Percentiles rank a stretch among this genome's conserved stretches.
phyloP scores from a whole-genome alignment of 2,329 filamentous ascomycete species.

The Arthrobotrys sphaeroides region DNA sequence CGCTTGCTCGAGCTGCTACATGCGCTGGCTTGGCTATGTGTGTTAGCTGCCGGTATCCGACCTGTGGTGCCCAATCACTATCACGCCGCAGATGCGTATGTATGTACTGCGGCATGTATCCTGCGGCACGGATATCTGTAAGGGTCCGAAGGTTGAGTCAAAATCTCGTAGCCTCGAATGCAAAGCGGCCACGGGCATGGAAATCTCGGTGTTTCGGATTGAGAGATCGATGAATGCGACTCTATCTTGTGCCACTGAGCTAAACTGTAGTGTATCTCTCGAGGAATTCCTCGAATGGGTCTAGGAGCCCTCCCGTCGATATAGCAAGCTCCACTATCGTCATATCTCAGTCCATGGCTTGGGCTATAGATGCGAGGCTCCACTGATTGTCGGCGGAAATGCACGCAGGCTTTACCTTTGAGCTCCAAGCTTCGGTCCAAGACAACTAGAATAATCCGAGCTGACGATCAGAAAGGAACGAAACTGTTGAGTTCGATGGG shows the following conservation, averaged over 20 bases:
- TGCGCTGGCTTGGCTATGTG: neutral
- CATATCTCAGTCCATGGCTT: slow-evolving; percentile 3
- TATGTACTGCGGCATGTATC: neutral
- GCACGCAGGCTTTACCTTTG: slow-evolving; percentile 6
- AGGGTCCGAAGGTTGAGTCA: neutral
- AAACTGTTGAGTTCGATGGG: neutral
- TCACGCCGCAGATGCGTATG: slow-evolving; percentile 15
- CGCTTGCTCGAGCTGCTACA: neutral
- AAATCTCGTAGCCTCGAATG: too few species aligned
- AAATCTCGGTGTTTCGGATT: neutral
- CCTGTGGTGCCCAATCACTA: neutral
- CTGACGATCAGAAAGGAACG: neutral
- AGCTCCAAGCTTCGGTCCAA: neutral
- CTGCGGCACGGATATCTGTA: neutral
- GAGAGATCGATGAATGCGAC: neutral
- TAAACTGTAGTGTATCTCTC: neutral
- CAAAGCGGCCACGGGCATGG: too few species aligned
- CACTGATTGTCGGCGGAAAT: slow-evolving; percentile 28
- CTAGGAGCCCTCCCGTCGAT: neutral
- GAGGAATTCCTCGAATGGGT: neutral
- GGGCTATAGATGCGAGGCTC: slow-evolving; percentile 7
- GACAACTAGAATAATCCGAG: neutral
- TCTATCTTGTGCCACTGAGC: neutral
- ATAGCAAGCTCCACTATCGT: neutral
- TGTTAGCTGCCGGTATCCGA: slow-evolving; percentile 9